Base-by-base conservation (phyloP, 345 rosid genomes). In the Eutrema heterophyllum region DNA sequence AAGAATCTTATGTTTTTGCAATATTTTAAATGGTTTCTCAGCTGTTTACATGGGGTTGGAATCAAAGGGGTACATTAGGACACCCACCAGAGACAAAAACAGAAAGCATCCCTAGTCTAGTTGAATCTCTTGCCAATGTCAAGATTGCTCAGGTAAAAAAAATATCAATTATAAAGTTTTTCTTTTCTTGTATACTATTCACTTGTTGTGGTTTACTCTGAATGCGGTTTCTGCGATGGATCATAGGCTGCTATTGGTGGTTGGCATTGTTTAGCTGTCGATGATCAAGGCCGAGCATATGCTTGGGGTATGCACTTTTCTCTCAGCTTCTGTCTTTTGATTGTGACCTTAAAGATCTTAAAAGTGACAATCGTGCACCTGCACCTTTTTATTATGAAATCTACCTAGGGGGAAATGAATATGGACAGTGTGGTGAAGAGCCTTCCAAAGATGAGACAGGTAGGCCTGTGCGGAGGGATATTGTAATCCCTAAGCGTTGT, bases 1-100 rank as follows among this genome's bases (percentile, higher is more conserved):
- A 7, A 33, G 29, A 27, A 64, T 6, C 32, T 64, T 10, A 73
- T n/a, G 41, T 30, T 16, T 68, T 50, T 41, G 45, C 68, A 9
- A 58, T 21, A 13, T 70, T 7, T 56, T 43, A 6, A 27, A 69
- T 70, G 65, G 44, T 44, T 35, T 56, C 9, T 56, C 75, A 96
- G 99, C 78, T 96, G 89, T 96, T 92, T 82, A 96, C 98, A 6
- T 96, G 99, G 99, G 98, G 99, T 9, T 96, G 99, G 99, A 96
- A 96, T 83, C 99, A 96, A 83, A 86, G 98, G 80, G 99, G 99
- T 21, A 96, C 99, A 26, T 68, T 96, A 39, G 99, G 99, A 39
- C 99, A 92, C 66, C 97, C 91, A 14, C 90, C 96, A 2, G 90
- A 85, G 83, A 87, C 88, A 71, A 96, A 96, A 78, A 92, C 96